phyloP scores from a whole-genome alignment of 306 rosid genomes.

The Nissolia schottii region DNA sequence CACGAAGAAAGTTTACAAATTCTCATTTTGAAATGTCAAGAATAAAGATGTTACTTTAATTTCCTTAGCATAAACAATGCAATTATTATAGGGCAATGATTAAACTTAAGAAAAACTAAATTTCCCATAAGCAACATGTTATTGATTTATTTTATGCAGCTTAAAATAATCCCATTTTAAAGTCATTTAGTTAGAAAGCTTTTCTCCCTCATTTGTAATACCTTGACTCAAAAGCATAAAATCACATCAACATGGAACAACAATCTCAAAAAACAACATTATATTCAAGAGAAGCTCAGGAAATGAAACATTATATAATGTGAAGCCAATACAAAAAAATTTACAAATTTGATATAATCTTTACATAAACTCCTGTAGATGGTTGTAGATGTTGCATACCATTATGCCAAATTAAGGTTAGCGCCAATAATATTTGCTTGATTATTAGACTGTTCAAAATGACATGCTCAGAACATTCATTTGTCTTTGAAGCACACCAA shows the following conservation, averaged over 20 bases:
- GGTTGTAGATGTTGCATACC: slow-evolving; percentile 89
- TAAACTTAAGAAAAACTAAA: background rate
- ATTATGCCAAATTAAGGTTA: slow-evolving; percentile 26
- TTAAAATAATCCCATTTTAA: background rate
- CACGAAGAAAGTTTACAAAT: background rate
- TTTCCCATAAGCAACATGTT: background rate
- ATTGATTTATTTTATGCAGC: background rate
- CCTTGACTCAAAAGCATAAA: slow-evolving; percentile 5
- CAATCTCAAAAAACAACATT: background rate
- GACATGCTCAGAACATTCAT: background rate
- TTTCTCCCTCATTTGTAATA: background rate
- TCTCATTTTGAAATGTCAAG: background rate
- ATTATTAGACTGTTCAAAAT: background rate
- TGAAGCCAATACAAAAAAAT: background rate
- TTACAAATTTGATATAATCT: slow-evolving; percentile 31
- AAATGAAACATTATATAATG: background rate
- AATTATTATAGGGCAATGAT: background rate
- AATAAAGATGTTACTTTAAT: background rate
- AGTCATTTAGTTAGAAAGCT: background rate
- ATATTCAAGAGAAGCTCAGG: background rate
- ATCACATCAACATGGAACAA: slow-evolving; percentile 7
- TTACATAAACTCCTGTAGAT: slow-evolving; percentile 49
- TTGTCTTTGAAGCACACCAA: slow-evolving; percentile 7
- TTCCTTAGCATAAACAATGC: background rate
- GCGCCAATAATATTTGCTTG: background rate